phyloP scores from a whole-genome alignment of 352 stramenopile species.

The Globisporangium ultimum region DNA sequence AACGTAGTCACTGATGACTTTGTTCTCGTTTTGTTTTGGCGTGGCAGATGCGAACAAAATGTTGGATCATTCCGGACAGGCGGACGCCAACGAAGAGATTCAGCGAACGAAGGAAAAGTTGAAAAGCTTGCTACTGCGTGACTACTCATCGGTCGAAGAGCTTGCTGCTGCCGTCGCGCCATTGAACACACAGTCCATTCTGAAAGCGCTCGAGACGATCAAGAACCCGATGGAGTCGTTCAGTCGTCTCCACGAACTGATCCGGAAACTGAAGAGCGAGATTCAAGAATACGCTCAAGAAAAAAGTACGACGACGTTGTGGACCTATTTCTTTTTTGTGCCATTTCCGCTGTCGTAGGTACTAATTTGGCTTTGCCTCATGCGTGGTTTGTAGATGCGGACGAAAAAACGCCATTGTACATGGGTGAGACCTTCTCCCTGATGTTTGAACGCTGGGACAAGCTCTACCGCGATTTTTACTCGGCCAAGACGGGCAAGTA shows the following conservation, averaged over 20 bases:
- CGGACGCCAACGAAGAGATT: conserved; percentile 94
- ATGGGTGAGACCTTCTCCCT: conserved; percentile 96
- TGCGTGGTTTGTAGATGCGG: conserved; percentile 54
- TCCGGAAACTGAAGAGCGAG: conserved; percentile 72
- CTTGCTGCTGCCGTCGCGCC: conserved; percentile 63
- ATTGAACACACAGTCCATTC: conserved; percentile 72
- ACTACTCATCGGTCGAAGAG: conserved; percentile 68
- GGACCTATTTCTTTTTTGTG: too few species aligned
- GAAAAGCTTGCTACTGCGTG: conserved; percentile 88
- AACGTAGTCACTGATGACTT: not conserved
- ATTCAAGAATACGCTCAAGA: conserved; percentile 68
- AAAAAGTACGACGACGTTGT: conserved; percentile 36
- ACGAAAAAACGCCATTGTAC: conserved; percentile 89
- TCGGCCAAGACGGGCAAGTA: conserved; percentile 87
- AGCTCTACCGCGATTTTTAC: conserved; percentile 95
- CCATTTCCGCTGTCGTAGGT: not conserved
- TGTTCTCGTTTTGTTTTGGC: not conserved
- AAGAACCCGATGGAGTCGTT: conserved; percentile 82
- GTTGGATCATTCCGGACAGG: conserved; percentile 98
- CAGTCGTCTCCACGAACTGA: conserved; percentile 65
- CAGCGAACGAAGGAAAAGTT: conserved; percentile 83
- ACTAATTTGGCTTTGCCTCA: too few species aligned
- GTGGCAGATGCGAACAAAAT: conserved; percentile 91
- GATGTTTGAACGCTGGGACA: conserved; percentile 93
- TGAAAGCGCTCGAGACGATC: conserved; percentile 72